Conservation (phyloP, 768 basidiomycete genomes). For the Daedaleopsis sinensis region DNA sequence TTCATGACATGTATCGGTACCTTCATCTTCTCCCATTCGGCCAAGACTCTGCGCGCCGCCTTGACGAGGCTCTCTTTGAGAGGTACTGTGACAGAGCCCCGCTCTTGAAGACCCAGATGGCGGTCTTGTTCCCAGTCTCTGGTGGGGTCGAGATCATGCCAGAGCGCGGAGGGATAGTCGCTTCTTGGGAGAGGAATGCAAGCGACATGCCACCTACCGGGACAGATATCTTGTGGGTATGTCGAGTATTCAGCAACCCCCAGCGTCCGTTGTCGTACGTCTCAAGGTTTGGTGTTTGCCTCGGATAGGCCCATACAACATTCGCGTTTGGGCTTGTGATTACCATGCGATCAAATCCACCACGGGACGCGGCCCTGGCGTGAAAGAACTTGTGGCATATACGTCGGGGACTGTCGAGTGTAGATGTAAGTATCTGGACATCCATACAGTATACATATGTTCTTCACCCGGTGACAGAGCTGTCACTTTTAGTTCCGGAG, state of each 20-base stretch:
- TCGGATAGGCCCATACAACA: neutral
- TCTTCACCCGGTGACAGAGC: too few relatives aligned
- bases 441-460: too few relatives aligned
- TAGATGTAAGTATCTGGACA: too few relatives aligned
- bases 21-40: neutral
- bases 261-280: neutral
- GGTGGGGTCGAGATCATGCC: neutral
- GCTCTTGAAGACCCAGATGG: neutral
- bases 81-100: neutral
- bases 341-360: neutral
- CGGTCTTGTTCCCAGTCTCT: neutral
- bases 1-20: neutral
- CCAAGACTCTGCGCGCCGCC: neutral
- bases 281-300: neutral
- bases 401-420: too few relatives aligned
- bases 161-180: neutral
- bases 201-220: constrained; percentile 1
- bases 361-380: neutral
- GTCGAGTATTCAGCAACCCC: constrained; percentile 1
- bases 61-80: neutral
- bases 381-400: neutral
- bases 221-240: neutral
- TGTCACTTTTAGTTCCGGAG: too few relatives aligned
- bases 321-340: neutral
- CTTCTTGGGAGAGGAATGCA: constrained; percentile 1